phyloP scores from a whole-genome alignment of 1,139 yeast species.

The Debaryomyces singareniensis region DNA sequence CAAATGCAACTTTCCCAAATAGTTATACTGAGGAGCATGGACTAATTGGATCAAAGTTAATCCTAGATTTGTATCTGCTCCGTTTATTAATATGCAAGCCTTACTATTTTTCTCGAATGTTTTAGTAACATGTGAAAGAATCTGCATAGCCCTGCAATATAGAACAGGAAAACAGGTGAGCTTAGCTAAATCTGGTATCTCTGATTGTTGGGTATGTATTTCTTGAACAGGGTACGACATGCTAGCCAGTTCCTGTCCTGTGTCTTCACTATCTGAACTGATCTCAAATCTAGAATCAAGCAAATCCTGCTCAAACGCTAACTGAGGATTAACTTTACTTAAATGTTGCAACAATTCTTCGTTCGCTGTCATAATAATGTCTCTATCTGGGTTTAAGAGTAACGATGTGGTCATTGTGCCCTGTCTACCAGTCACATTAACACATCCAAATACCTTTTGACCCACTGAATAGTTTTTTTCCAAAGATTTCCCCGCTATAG shows the following conservation, averaged over 20 bases:
- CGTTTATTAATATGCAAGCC: slow-evolving; percentile 34
- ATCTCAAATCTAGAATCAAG: slow-evolving; percentile 10
- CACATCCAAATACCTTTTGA: slow-evolving; percentile 31
- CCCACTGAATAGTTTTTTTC: slow-evolving; percentile 22
- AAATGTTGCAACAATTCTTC: slow-evolving; percentile 18
- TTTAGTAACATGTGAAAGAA: slow-evolving; percentile 20
- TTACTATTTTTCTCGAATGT: slow-evolving; percentile 8
- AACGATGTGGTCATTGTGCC: slow-evolving; percentile 34
- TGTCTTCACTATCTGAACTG: slow-evolving; percentile 5
- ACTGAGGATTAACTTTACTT: slow-evolving; percentile 12
- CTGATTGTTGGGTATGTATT: slow-evolving; percentile 1
- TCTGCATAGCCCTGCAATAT: slow-evolving; percentile 36
- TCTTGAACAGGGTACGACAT: not conserved
- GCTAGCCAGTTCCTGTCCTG: slow-evolving; percentile 2
- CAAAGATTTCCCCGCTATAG: slow-evolving; percentile 25
- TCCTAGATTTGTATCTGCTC: slow-evolving; percentile 39
- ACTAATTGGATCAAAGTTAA: slow-evolving; percentile 29
- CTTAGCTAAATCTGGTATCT: slow-evolving; percentile 30
- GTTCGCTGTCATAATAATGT: slow-evolving; percentile 23
- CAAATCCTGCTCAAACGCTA: slow-evolving; percentile 7
- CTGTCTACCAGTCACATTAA: slow-evolving; percentile 27
- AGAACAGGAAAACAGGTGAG: slow-evolving; percentile 28
- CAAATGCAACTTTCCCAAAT: slow-evolving; percentile 17
- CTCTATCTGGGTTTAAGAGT: slow-evolving; percentile 27
- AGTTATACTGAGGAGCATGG: slow-evolving; percentile 18